Evolutionary conservation across 441 rosid species (phyloP).

Genomic region (Aquilaria agallochum): DNA sequence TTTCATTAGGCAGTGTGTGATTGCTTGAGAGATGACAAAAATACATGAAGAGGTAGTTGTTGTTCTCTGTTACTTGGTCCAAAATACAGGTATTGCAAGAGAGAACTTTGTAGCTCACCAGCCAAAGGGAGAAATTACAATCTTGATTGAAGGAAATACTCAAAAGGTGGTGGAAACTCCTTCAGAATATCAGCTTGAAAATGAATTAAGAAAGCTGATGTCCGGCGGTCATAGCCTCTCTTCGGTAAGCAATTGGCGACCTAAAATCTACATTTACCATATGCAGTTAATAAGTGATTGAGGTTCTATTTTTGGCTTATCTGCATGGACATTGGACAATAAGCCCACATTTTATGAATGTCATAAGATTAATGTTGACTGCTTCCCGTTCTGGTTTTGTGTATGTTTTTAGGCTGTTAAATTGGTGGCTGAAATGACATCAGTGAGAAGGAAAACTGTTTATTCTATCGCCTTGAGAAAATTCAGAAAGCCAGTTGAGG

Average conservation of each 20-base stretch:
- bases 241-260: conserved; percentile 28
- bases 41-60: conserved; percentile 78
- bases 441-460: conserved; percentile 58
- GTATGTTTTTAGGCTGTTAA: conserved; percentile 69
- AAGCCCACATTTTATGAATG: too few relatives aligned
- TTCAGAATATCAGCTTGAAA: conserved; percentile 70
- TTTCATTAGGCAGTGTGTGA: conserved; percentile 67
- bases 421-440: conserved; percentile 66
- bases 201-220: conserved; percentile 50
- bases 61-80: conserved; percentile 4
- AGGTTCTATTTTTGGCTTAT: too few relatives aligned
- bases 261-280: too few relatives aligned
- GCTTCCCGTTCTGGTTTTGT: conserved; percentile 4
- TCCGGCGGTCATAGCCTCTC: conserved; percentile 83
- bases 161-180: conserved; percentile 46
- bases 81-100: too few relatives aligned
- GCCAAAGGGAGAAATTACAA: conserved; percentile 92
- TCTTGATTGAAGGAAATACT: conserved; percentile 73
- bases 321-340: too few relatives aligned
- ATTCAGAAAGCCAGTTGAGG: conserved; percentile 52
- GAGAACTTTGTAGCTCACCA: conserved; percentile 55
- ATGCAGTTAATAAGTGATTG: too few relatives aligned
- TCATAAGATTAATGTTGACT: too few relatives aligned
- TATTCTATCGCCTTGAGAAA: conserved; percentile 80
- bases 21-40: conserved; percentile 90